Percentiles rank a stretch among this genome's conserved stretches.
phyloP scores from a whole-genome alignment of 2,329 filamentous ascomycete genomes.

The Microsporum ferrugineum region DNA sequence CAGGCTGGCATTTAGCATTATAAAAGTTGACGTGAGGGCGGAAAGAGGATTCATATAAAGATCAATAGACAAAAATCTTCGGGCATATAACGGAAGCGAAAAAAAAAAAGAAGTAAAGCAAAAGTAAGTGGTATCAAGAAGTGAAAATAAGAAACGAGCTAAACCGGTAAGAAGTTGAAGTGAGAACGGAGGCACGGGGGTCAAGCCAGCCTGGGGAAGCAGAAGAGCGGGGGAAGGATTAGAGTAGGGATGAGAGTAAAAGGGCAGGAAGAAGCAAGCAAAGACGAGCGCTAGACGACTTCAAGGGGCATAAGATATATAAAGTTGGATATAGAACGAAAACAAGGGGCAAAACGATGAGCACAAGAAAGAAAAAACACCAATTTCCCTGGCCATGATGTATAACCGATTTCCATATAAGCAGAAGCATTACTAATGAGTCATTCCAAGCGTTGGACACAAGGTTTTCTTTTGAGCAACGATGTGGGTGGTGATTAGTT shows the following conservation, averaged over 20 bases:
- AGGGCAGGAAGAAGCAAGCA: not conserved
- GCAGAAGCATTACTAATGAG: not conserved
- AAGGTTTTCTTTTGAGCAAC: not conserved
- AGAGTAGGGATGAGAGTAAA: constrained; percentile 6
- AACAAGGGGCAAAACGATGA: not conserved
- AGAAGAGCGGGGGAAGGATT: constrained; percentile 20
- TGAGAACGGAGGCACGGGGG: constrained; percentile 10
- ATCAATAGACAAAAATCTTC: not conserved
- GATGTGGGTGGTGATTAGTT: constrained; percentile 16
- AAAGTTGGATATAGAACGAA: not conserved
- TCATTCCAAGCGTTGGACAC: constrained; percentile 1
- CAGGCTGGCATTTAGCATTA: not conserved
- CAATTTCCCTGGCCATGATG: constrained; percentile 3
- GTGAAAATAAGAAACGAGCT: constrained; percentile 6
- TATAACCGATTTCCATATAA: not conserved
- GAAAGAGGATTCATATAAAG: not conserved
- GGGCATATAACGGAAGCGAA: no score
- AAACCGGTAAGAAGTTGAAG: constrained; percentile 13
- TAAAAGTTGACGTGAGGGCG: not conserved
- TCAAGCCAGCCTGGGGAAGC: constrained; percentile 9
- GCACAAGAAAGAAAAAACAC: not conserved
- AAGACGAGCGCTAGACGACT: not conserved
- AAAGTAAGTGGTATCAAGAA: constrained; percentile 6
- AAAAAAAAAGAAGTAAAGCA: not conserved
- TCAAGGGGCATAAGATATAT: not conserved